Percentiles rank a stretch among this genome's conserved stretches.
Conservation (phyloP, 805 yeast genomes). For the Myxozyma udenii region DNA sequence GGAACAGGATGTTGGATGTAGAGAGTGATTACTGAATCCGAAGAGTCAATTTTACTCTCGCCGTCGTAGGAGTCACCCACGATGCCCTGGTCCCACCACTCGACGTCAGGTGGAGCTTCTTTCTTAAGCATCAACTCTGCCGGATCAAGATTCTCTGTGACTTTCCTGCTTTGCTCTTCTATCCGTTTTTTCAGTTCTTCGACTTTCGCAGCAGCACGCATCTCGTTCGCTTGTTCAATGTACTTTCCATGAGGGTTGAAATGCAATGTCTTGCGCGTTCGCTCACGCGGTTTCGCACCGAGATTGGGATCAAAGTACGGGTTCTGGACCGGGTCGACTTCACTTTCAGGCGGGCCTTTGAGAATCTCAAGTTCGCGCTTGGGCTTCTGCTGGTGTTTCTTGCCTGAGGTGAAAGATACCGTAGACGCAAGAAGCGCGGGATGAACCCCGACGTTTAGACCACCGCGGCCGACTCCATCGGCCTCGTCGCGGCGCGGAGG, state of each 20-base stretch:
- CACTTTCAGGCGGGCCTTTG: slow-evolving; percentile 22
- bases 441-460: slow-evolving; percentile 37
- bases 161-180: slow-evolving; percentile 37
- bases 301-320: slow-evolving; percentile 41
- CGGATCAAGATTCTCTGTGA: slow-evolving; percentile 49
- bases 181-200: slow-evolving; percentile 40
- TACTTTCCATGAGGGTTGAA: slow-evolving; percentile 66
- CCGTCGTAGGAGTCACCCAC: slow-evolving; percentile 37
- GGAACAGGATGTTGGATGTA: slow-evolving; percentile 83
- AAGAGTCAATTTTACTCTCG: slow-evolving; percentile 35
- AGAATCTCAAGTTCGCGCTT: slow-evolving; percentile 12
- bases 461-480: slow-evolving; percentile 27
- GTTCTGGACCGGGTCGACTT: slow-evolving; percentile 32
- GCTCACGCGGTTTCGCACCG: slow-evolving; percentile 18
- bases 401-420: background rate
- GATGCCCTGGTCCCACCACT: slow-evolving; percentile 85
- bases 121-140: slow-evolving; percentile 56
- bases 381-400: slow-evolving; percentile 11
- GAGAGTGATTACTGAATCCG: slow-evolving; percentile 54
- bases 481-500: too few relatives aligned
- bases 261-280: slow-evolving; percentile 43
- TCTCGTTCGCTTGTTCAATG: slow-evolving; percentile 51
- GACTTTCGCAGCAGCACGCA: slow-evolving; percentile 43
- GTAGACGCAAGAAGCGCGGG: slow-evolving; percentile 32
- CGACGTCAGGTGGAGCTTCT: slow-evolving; percentile 58